Base-by-base conservation (phyloP, 148 eudicot genomes). In the Rhododendron griersonianum region DNA sequence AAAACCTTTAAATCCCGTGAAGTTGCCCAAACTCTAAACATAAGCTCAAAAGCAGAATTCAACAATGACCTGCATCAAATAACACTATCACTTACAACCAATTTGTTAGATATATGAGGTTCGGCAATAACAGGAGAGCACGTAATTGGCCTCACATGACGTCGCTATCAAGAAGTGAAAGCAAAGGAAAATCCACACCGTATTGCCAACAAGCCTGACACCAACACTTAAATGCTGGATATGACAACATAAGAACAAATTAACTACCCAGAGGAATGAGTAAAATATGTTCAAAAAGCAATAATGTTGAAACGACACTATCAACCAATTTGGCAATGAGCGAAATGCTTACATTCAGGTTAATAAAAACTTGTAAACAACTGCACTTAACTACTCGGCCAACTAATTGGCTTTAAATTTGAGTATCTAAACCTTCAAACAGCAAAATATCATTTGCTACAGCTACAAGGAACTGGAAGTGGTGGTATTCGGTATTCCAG, bases 151-250 rank as follows among this genome's bases (percentile, higher is more conserved):
- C 98, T 93, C 90, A 98, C 99, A 94, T 94, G 89, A 98, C 96
- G 87, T 98, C 98, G 75, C 90, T 92, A 85, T 95, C 98, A 85
- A 95, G 89, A 87, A 92, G 89, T 84, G 95, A 90, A 86, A 81
- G 89, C 88, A 98, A 89, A 83, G 95, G 92, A 79, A 89, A 92
- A 88, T 98, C 99, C 73, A 90, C 91, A 81, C 86, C 80, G 79
- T 91, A 94, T 48, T 91, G 99, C 90, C 92, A 94, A 75, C 91
- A 93, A 89, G 99, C 98, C 91, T 93, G 98, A 90, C 99, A 98
- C 99, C 99, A 98, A 87, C 98, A 95, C 91, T 94, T 95, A 91
- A 98, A 93, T 85, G 98, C 99, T 98, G 93, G 39, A 89, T 83
- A 75, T 51, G 82, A 47, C 21, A 50, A 83, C 65, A 81, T 19